Conservation (phyloP, 768 basidiomycete genomes). For the Dictyophora rubrovolvata region DNA sequence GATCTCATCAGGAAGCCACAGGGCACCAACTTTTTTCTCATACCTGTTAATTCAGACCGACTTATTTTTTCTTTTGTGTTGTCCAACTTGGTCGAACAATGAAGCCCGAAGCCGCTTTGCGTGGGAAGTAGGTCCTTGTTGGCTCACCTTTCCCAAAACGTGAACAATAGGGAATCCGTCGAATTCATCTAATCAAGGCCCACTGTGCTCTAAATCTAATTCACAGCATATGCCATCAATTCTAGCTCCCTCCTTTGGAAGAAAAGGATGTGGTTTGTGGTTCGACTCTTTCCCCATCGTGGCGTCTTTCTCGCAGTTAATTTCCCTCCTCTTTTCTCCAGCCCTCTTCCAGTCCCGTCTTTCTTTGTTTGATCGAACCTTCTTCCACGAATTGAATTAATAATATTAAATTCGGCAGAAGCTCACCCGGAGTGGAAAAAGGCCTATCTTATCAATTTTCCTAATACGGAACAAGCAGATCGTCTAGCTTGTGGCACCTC, state of each 20-base stretch:
- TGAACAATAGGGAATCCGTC: slow-evolving; percentile 6
- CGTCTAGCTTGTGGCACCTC: neutral
- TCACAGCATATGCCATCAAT: neutral
- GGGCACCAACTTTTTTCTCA: neutral
- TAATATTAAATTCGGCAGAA: neutral
- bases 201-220: neutral
- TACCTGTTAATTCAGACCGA: neutral
- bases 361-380: neutral
- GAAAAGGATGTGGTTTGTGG: neutral
- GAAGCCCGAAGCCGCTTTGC: neutral
- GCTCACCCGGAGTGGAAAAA: neutral
- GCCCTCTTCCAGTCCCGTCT: neutral
- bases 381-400: neutral
- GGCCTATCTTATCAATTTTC: slow-evolving; percentile 4
- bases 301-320: neutral
- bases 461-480: neutral
- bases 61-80: neutral
- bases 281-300: neutral
- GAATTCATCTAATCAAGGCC: neutral
- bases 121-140: slow-evolving; percentile 12
- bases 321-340: neutral
- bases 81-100: slow-evolving; percentile 6
- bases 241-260: neutral
- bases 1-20: neutral
- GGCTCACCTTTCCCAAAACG: slow-evolving; percentile 1